Base-by-base conservation (phyloP, 2,329 filamentous ascomycete genomes). In the Apiospora koreana region DNA sequence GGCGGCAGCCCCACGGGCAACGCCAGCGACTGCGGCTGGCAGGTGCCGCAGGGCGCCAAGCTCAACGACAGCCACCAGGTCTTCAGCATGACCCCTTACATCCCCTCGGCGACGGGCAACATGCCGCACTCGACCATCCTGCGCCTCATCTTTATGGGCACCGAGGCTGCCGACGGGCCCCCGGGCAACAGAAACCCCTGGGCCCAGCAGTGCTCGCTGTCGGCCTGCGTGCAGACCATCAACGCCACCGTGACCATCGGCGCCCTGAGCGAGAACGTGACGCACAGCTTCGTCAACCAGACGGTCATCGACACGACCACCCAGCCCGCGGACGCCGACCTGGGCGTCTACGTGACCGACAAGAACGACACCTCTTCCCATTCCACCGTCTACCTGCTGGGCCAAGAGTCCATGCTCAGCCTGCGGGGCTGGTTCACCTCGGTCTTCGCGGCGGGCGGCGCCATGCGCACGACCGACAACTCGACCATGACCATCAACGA, bases 71-170 rank as follows among this genome's bases (percentile, higher is more conserved):
- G 73, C 14, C 71, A 70, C 16, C 75, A 79, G 21, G 78, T 78
- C 9, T 79, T 80, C 70, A 77, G 78, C 69, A 79, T 80, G 77
- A 79, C 79, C 2, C 76, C 78, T 0, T 62, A 77, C 14, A 76
- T 80, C 43, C 77, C 77, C 3, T 48, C 71, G 3, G 74, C 73
- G 1, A 69, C 69, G 1, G 77, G 78, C 18, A 76, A 77, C 66
- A 73, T 75, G 64, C 72, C 79, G 3, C 78, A 78, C 69, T 79
- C 77, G 3, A 78, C 75, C 14, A 79, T 80, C 48, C 73, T 80
- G 73, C 75, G 75, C 28, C 74, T 80, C n/a, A 73, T 79, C 1
- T 80, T 80, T 72, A 78, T 80, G 76, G 79, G 79, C 41, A 78
- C 77, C 18, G 79, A 80, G 65, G 69, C 75, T 16, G 72, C 73